Evolutionary conservation across 2,329 filamentous ascomycete genomes (phyloP), one percentile per base, ranked within the genome.

Genomic region (Microdochium trichocladiopsis): DNA sequence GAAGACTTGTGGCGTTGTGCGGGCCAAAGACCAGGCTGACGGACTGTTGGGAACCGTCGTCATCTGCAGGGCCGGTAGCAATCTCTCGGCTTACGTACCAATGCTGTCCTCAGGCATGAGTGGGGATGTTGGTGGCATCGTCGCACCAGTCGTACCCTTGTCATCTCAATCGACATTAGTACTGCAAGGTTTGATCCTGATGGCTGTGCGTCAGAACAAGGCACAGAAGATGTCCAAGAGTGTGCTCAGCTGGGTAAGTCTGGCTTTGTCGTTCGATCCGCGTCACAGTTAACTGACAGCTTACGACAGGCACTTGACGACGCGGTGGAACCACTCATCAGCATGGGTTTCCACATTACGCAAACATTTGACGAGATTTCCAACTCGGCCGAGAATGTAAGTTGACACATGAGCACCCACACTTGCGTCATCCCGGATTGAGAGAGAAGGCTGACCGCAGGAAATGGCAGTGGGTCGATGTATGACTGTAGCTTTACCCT

Each of bases 121-220:
- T 6, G 75, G 76, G 21, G 76, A 79, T 2, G 79, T 86, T 4
- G 88, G 89, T 3, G 90, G 90, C 6, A 90, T 95, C 47, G 84
- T 91, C 14, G 89, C 87, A 22, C 89, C 89, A 0, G 82, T 94
- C 11, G 87, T 94, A 47, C 84, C 86, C 1, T 77, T 86, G 0
- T 79, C 80, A 2, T 78, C 83, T 1, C 87, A 89, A 62, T 82
- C 86, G 25, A 84, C 79, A 0, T 68, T 94, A 25, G 77, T 93
- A 54, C 62, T 83, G 14, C 90, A 95, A 69, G 90, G 90, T 0
- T 70, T 95, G 57, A 87, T 90, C 14, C 70, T 95, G 55, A 82
- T 95, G 71, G 89, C 88, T 1, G 83, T 94, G 61, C 81, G 88
- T 53, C 90, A 94, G 69, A 88, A 90, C 66, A 93, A 92, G 68